Base-by-base conservation (phyloP, 1,139 yeast species). In the Blastobotrys serpentis region DNA sequence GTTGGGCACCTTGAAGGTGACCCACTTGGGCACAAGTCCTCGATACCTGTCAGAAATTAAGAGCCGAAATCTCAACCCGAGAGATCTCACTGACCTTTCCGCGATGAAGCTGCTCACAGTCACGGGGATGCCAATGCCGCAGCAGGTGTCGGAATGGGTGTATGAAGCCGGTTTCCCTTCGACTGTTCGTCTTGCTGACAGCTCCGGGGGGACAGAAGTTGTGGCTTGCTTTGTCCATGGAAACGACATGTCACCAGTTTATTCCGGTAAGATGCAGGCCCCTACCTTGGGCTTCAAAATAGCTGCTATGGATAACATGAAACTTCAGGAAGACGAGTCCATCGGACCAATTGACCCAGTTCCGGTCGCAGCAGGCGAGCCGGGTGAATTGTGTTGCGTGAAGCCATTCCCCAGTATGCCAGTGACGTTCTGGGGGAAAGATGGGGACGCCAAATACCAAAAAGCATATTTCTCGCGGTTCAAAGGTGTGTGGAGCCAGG, bases 1-100 rank as follows among this genome's bases (percentile, higher is more conserved):
- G 13, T 25, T 36, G 22, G 40, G 40, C 10, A 19, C 18, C 4
- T 14, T 36, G 6, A 6, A 18, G n/a, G 40, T 36, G 23, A 36
- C 40, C 22, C 40, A 36, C n/a, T 36, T 36, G 19, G 40, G 40
- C 19, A 36, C 40, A 3, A 36, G 40, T 36, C 40, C 40, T 4
- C 22, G 40, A 11, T 36, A 36, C 14, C 40, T 36, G 7, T 17
- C 23, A 5, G 40, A 36, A 19, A 11, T 36, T 13, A 36, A 18
- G 25, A 11, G 23, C 23, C 23, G 40, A 18, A 25, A 25, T 4
- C 19, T 36, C 22, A 36, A 36, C 40, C 40, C 40, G 16, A 23
- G 40, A 7, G 40, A 36, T 7, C 5, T 17, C 25, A 18, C 40
- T 11, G 22, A 36, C 13, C 25, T 36, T 11, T 36, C 40, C 3